Percentiles rank a stretch among this genome's conserved stretches.
phyloP scores from a whole-genome alignment of 2,329 filamentous ascomycete species.

The Aspergillus costaricaensis region DNA sequence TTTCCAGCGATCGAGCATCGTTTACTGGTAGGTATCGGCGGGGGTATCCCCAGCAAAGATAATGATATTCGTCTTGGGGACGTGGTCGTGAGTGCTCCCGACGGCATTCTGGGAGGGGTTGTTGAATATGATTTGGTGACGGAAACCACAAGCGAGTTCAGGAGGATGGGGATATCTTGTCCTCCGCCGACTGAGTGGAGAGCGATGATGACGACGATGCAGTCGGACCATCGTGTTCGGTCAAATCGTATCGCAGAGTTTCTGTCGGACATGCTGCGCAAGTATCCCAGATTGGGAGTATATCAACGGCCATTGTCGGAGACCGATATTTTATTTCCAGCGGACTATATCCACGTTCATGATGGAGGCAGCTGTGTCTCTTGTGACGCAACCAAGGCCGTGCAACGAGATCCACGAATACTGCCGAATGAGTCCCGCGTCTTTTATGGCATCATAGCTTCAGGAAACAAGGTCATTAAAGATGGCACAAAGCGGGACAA shows the following conservation, averaged over 20 bases:
- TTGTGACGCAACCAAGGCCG: not conserved
- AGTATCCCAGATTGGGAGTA: not conserved
- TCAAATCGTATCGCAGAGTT: not conserved
- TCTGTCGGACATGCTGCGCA: not conserved
- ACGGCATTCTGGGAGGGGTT: conserved; percentile 20
- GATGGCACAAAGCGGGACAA: too few species aligned
- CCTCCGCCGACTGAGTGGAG: conserved; percentile 6
- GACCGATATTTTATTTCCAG: not conserved
- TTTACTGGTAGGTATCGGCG: conserved; percentile 50
- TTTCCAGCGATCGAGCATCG: conserved; percentile 26
- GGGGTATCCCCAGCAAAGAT: conserved; percentile 27
- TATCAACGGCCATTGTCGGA: not conserved
- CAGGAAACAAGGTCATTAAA: too few species aligned
- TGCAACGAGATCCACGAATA: not conserved
- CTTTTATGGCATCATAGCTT: not conserved
- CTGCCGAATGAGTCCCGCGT: not conserved
- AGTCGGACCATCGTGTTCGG: not conserved
- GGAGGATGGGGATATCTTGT: not conserved
- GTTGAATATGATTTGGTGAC: conserved; percentile 33
- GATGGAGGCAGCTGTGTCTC: too few species aligned
- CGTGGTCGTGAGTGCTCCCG: conserved; percentile 28
- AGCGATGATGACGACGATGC: not conserved
- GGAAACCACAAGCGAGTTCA: conserved; percentile 1
- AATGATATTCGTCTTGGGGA: conserved; percentile 36
- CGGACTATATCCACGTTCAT: not conserved